Conservation (phyloP, 352 stramenopile species). For the Phytophthora melonis region DNA sequence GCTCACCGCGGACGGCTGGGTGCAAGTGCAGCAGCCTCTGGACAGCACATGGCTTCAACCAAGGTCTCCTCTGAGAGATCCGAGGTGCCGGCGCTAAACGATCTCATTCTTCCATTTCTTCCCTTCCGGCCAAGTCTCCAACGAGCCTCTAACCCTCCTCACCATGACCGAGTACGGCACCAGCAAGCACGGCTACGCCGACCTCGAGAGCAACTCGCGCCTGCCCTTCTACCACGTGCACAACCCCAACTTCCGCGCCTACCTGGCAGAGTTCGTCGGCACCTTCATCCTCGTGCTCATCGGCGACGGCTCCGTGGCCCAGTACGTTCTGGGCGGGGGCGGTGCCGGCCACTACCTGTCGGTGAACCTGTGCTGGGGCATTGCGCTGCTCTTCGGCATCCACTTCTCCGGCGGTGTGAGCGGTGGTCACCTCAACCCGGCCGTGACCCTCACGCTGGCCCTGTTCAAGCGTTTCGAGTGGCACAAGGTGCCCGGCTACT, state of each 20-base stretch:
- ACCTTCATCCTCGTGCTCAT: conserved; percentile 75
- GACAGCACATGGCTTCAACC: conserved; percentile 19
- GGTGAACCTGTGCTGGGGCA: conserved; percentile 67
- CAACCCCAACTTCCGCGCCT: conserved; percentile 56
- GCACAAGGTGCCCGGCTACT: conserved; percentile 62
- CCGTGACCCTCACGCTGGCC: conserved; percentile 63
- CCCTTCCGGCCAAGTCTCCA: conserved; percentile 14
- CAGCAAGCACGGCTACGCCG: conserved; percentile 36
- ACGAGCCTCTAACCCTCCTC: conserved; percentile 16
- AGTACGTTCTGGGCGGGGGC: conserved; percentile 58
- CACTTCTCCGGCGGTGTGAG: conserved; percentile 64
- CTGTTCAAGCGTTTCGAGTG: conserved; percentile 65
- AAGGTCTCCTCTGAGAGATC: too few relatives aligned
- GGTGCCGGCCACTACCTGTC: conserved; percentile 60
- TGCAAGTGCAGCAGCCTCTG: conserved; percentile 15
- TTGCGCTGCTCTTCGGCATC: conserved; percentile 70
- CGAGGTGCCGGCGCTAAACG: not conserved
- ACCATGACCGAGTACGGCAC: conserved; percentile 52
- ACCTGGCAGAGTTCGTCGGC: conserved; percentile 69
- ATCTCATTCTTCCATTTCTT: conserved; percentile 42
- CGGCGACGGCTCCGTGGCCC: conserved; percentile 65
- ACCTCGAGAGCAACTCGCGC: conserved; percentile 42
- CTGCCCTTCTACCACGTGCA: conserved; percentile 43
- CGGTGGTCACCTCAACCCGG: conserved; percentile 71
- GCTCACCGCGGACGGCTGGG: conserved; percentile 13